These are phyloP conservation scores for Aspergillus quadricinctus DNA, from an alignment of 2,329 filamentous ascomycete genomes.

Conservation along the genomic window DNA sequence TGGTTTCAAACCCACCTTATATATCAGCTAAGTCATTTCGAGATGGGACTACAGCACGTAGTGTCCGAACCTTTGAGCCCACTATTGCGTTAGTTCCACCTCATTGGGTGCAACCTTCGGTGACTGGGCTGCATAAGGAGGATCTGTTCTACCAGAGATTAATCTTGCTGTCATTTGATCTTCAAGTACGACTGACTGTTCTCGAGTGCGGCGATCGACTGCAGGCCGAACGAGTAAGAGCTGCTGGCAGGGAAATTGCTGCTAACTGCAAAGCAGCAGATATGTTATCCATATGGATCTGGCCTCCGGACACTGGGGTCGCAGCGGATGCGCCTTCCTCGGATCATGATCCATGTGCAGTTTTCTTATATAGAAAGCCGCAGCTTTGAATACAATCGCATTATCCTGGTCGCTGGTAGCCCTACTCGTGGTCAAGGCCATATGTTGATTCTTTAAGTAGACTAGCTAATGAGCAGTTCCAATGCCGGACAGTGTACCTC, in stretches of 20 bases:
- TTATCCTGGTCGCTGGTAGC: too few species aligned
- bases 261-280: neutral
- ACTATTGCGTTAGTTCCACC: slow-evolving; percentile 69
- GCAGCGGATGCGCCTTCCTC: neutral
- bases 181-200: slow-evolving; percentile 26
- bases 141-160: slow-evolving; percentile 36
- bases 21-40: slow-evolving; percentile 64
- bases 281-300: neutral
- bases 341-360: neutral
- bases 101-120: neutral
- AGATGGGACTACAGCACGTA: slow-evolving; percentile 59
- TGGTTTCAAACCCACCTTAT: slow-evolving; percentile 90
- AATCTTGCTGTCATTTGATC: slow-evolving; percentile 20
- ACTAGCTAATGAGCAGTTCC: too few species aligned
- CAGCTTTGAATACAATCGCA: neutral
- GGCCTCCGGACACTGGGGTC: neutral
- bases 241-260: slow-evolving; percentile 11
- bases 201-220: slow-evolving; percentile 34
- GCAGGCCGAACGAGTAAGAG: slow-evolving; percentile 31
- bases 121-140: slow-evolving; percentile 11
- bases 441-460: too few species aligned
- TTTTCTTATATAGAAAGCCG: neutral
- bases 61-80: slow-evolving; percentile 79
- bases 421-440: too few species aligned
- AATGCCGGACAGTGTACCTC: too few species aligned